These are phyloP conservation scores for Plenodomus lindquistii DNA, from an alignment of 2,329 filamentous ascomycete species.

Conservation along the genomic window DNA sequence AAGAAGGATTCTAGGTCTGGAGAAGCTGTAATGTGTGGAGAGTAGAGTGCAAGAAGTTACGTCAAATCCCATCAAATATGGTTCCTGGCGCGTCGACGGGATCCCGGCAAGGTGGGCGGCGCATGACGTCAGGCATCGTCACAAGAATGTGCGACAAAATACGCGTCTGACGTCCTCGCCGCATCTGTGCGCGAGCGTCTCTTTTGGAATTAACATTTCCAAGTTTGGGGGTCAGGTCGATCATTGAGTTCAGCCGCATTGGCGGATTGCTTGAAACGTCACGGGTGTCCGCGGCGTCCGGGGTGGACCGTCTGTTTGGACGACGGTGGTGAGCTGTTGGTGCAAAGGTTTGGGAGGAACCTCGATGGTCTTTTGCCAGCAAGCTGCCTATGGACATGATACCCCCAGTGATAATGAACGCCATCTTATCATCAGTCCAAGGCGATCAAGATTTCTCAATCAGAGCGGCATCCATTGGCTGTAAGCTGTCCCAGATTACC, in stretches of 20 bases:
- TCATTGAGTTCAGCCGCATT: background rate
- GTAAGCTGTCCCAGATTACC: too few species aligned
- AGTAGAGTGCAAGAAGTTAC: background rate
- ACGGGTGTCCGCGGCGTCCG: background rate
- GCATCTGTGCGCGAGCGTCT: background rate
- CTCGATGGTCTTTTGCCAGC: background rate
- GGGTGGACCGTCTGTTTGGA: background rate
- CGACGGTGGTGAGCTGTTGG: background rate
- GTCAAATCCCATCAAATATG: background rate
- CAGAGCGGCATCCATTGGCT: too few species aligned
- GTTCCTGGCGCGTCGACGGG: background rate
- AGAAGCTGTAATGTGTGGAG: background rate
- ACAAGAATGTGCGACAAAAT: background rate
- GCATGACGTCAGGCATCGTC: background rate
- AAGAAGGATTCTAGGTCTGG: background rate
- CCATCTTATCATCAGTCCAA: too few species aligned
- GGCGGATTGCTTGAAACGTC: background rate
- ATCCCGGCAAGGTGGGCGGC: background rate
- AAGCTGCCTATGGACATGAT: background rate
- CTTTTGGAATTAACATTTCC: background rate
- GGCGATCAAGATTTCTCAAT: too few species aligned
- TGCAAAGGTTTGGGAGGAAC: background rate
- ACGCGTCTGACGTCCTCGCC: background rate
- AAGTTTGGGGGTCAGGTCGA: background rate
- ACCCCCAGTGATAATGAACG: too few species aligned